Evolutionary conservation across 805 yeast species (phyloP).

Genomic region (Yarrowia hollandica): DNA sequence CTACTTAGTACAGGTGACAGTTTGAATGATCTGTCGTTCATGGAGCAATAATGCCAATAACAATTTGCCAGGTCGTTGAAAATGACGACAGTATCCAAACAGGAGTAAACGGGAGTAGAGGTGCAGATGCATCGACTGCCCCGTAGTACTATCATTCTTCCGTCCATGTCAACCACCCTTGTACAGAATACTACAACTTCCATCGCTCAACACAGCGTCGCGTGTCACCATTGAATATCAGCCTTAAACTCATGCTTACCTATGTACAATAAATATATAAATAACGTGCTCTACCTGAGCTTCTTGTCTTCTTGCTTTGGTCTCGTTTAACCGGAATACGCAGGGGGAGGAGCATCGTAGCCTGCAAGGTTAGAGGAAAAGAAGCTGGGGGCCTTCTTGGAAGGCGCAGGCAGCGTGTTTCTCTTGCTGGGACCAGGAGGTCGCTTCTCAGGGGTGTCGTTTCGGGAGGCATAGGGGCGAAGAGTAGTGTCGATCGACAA

Average conservation of each 20-base stretch:
- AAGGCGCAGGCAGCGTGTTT: background rate
- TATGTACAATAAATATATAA: conserved; percentile 27
- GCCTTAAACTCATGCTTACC: background rate
- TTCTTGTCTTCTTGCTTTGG: background rate
- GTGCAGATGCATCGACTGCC: too few species aligned
- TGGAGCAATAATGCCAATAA: too few species aligned
- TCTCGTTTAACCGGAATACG: conserved; percentile 1
- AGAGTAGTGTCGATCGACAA: conserved; percentile 13
- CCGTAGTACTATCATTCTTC: too few species aligned
- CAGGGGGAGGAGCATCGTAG: conserved; percentile 26
- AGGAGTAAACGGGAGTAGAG: too few species aligned
- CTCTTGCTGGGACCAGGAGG: background rate
- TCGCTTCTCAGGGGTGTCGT: conserved; percentile 5
- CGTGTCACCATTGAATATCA: background rate
- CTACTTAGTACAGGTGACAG: too few species aligned
- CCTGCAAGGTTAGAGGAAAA: conserved; percentile 23
- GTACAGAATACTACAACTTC: too few species aligned
- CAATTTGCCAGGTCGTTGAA: too few species aligned
- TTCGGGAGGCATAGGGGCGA: background rate
- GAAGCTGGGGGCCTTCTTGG: conserved; percentile 11
- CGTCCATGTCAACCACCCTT: too few species aligned
- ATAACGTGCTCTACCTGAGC: background rate
- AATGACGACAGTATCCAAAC: too few species aligned
- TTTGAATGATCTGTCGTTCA: too few species aligned
- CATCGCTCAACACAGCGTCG: too few species aligned